Evolutionary conservation across 164 flowering plant genomes (phyloP).

Genomic region (Vitis rotundifolia): DNA sequence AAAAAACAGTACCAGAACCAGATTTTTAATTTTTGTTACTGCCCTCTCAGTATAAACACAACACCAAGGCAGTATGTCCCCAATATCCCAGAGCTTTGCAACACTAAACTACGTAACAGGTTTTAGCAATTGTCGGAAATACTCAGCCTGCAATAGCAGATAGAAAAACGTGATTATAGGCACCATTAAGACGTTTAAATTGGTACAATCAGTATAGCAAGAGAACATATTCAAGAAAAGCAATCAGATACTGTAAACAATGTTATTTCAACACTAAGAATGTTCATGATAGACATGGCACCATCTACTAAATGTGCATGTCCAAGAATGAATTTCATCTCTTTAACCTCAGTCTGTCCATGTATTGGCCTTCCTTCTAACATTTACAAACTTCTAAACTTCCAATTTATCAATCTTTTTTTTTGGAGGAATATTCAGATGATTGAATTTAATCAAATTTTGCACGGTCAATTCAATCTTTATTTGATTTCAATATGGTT

Average conservation of each 20-base stretch:
- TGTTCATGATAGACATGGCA: too few species aligned
- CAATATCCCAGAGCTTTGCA: slow-evolving; percentile 8
- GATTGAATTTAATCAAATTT: too few species aligned
- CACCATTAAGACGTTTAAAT: not conserved
- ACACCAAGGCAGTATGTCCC: slow-evolving; percentile 16
- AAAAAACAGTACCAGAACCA: slow-evolving; percentile 17
- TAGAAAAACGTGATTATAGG: not conserved
- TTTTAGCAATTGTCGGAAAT: slow-evolving; percentile 83
- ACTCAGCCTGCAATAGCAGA: slow-evolving; percentile 56
- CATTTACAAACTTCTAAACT: too few species aligned
- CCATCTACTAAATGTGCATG: too few species aligned
- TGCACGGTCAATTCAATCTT: too few species aligned
- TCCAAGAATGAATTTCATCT: too few species aligned
- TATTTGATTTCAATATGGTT: too few species aligned
- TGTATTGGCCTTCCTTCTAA: too few species aligned
- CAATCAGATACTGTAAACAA: not conserved
- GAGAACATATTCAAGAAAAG: not conserved
- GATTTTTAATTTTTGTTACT: slow-evolving; percentile 11
- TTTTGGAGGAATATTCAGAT: too few species aligned
- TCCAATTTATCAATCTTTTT: too few species aligned
- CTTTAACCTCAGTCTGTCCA: too few species aligned
- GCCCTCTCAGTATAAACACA: slow-evolving; percentile 21
- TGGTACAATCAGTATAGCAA: not conserved
- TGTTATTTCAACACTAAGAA: too few species aligned
- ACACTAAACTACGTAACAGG: slow-evolving; percentile 69